Percentiles rank a stretch among this genome's conserved stretches.
Evolutionary conservation across 2,329 filamentous ascomycete genomes (phyloP).

Genomic region (Paraphoma chrysanthemicola): DNA sequence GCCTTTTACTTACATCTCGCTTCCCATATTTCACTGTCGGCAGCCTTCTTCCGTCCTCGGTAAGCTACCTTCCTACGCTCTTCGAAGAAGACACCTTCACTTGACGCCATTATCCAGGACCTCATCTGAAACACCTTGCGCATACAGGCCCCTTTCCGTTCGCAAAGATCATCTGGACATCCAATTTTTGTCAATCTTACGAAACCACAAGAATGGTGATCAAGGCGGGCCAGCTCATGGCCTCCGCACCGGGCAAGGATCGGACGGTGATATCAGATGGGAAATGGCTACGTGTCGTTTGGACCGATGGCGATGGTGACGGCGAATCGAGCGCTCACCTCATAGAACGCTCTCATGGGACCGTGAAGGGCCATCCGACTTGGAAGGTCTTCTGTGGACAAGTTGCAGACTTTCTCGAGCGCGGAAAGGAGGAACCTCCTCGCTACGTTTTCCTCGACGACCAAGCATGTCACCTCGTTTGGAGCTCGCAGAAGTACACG

Average conservation of each 20-base stretch:
- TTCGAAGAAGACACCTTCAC: too few relatives aligned
- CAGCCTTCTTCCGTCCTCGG: too few relatives aligned
- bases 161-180: too few relatives aligned
- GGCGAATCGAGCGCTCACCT: constrained; percentile 31
- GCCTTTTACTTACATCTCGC: too few relatives aligned
- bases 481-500: constrained; percentile 36
- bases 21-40: too few relatives aligned
- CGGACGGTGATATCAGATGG: constrained; percentile 33
- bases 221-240: constrained; percentile 3
- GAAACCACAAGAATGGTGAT: not conserved
- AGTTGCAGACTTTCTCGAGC: constrained; percentile 29
- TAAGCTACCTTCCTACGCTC: too few relatives aligned
- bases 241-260: constrained; percentile 10
- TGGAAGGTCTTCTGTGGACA: constrained; percentile 51
- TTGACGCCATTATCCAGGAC: too few relatives aligned
- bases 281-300: constrained; percentile 44
- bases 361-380: constrained; percentile 37
- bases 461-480: constrained; percentile 43
- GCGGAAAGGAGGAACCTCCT: constrained; percentile 40
- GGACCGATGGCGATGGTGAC: constrained; percentile 48
- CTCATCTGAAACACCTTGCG: too few relatives aligned
- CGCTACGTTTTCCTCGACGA: constrained; percentile 52
- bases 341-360: constrained; percentile 30
- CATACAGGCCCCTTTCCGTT: not conserved
- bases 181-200: too few relatives aligned